Evolutionary conservation across 345 rosid genomes (phyloP).

Genomic region (Excoecaria agallocha): DNA sequence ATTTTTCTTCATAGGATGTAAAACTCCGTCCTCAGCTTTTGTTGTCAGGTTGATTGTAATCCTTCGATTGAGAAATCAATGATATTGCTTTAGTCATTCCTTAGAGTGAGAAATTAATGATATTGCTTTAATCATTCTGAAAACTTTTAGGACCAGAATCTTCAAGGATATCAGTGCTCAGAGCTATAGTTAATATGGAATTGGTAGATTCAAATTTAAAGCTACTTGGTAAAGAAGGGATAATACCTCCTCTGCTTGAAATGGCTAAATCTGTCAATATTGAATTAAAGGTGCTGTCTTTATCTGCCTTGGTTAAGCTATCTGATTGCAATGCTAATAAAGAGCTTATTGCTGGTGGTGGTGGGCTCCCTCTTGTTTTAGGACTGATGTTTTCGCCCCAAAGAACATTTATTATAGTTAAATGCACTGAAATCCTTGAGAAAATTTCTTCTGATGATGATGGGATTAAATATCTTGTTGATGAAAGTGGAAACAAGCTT

Average conservation of each 20-base stretch:
- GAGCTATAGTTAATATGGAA: constrained; percentile 49
- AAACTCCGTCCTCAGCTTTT: not conserved
- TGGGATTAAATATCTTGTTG: constrained; percentile 52
- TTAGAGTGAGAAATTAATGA: not conserved
- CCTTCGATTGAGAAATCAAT: too few relatives aligned
- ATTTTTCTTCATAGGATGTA: not conserved
- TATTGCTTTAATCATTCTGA: constrained; percentile 16
- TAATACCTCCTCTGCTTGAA: constrained; percentile 55
- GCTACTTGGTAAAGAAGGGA: constrained; percentile 54
- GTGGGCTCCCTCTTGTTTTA: constrained; percentile 51
- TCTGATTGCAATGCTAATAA: constrained; percentile 42
- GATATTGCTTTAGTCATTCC: too few relatives aligned
- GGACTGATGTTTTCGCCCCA: constrained; percentile 37
- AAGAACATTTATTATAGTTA: constrained; percentile 34
- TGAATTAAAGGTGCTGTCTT: constrained; percentile 47
- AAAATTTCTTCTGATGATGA: constrained; percentile 41
- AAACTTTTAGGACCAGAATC: constrained; percentile 50
- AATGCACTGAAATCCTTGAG: constrained; percentile 52
- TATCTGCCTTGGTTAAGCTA: constrained; percentile 47
- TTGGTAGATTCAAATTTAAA: constrained; percentile 46
- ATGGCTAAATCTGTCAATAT: constrained; percentile 40
- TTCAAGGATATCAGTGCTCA: constrained; percentile 44
- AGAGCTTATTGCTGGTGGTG: constrained; percentile 48
- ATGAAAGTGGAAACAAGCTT: constrained; percentile 44
- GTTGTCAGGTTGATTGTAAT: not conserved